Percentiles rank a stretch among this genome's conserved stretches.
These are phyloP conservation scores for Ogataea hybrid DNA, from an alignment of 1,139 yeast genomes.

Conservation along the genomic window DNA sequence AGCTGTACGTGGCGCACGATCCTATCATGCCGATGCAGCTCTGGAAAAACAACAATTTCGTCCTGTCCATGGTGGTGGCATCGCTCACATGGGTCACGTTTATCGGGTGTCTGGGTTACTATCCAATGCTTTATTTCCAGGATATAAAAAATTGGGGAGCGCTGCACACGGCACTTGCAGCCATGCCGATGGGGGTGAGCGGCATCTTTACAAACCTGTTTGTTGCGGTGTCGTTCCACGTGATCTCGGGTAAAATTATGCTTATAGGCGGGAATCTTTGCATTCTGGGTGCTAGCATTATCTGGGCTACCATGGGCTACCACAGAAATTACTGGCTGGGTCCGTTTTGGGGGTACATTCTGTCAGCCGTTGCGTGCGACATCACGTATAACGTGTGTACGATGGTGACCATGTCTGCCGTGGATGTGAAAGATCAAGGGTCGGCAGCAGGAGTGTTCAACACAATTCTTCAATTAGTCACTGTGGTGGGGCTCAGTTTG, in stretches of 20 bases:
- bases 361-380: conserved; percentile 40
- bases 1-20: conserved; percentile 32
- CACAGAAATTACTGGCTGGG: conserved; percentile 37
- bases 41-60: conserved; percentile 35
- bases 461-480: conserved; percentile 34
- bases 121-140: conserved; percentile 37
- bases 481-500: conserved; percentile 37
- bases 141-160: conserved; percentile 33
- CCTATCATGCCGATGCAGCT: conserved; percentile 41
- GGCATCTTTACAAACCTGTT: conserved; percentile 32
- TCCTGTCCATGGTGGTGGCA: conserved; percentile 34
- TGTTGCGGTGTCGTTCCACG: conserved; percentile 37
- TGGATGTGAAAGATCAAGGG: conserved; percentile 45
- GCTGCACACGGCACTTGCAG: conserved; percentile 35
- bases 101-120: conserved; percentile 34
- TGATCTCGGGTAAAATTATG: conserved; percentile 35
- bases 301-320: conserved; percentile 36
- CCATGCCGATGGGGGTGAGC: conserved; percentile 31
- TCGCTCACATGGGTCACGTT: conserved; percentile 35
- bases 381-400: conserved; percentile 39
- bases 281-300: conserved; percentile 31
- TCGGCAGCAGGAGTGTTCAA: conserved; percentile 41
- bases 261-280: conserved; percentile 31
- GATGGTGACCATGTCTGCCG: conserved; percentile 32
- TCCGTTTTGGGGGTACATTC: conserved; percentile 35